Base-by-base conservation (phyloP, 805 yeast species). In the Sugiyamaella floridensis region DNA sequence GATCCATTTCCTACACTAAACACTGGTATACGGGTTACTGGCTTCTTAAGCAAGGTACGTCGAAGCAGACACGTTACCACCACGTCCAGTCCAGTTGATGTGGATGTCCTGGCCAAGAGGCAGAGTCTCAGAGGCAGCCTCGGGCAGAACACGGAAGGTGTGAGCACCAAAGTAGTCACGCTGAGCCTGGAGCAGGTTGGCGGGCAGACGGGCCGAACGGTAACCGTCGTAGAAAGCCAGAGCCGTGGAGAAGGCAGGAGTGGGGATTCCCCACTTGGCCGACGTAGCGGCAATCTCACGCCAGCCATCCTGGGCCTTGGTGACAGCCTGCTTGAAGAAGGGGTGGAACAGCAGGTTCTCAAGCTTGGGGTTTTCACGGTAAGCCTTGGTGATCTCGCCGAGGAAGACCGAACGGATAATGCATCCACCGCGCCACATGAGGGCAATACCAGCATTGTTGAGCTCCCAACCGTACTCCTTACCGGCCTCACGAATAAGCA, bases 381-480 rank as follows among this genome's bases (percentile, higher is more conserved):
- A 92, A 63, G 99, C 99, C 71, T 88, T 73, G 63, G 99, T 92
- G 76, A 92, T 92, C 75, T 92, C 97, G 69, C 84, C 97, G 70
- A 92, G 80, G 86, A 92, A 92, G 61, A 92, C 97, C 54, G 99
- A 92, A 82, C 98, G 88, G 77, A 92, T 92, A 75, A 92, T 92
- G 82, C 99, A 92, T 67, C 99, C 99, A 79, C 99, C 99, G 82
- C 99, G 85, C 99, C 99, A 92, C 98, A 92, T 92, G 68, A 93
- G 82, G 64, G 98, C 98, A 67, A 93, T 93, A 56, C 96, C 93
- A 65, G 98, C 96, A 83, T 88, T 86, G 85, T 92, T 93, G 72
- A 92, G 81, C 75, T 87, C 83, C 99, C 99, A 92, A 69, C 84
- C 84, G 81, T 89, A 92, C 73, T 89, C 96, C 76, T 81, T 85